Evolutionary conservation across 2,329 filamentous ascomycete genomes (phyloP).

Genomic region (Exophiala oligosperma): DNA sequence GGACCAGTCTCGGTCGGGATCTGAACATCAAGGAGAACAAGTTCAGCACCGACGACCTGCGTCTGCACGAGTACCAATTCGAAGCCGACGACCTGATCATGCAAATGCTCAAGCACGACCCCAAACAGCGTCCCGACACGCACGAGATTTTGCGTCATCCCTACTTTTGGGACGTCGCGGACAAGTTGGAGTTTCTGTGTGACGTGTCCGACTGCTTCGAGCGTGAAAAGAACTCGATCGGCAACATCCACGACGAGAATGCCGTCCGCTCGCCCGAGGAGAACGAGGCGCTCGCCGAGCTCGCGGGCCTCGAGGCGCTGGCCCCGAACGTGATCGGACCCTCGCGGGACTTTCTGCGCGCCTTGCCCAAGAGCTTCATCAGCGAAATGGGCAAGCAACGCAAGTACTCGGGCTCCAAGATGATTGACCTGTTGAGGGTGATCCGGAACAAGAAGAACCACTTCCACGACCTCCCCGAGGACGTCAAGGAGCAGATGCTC

Average conservation of each 20-base stretch:
- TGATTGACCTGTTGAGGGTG: conserved; percentile 85
- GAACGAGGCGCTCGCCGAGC: conserved; percentile 36
- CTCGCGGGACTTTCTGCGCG: conserved; percentile 70
- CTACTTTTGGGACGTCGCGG: conserved; percentile 93
- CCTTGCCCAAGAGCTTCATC: conserved; percentile 77
- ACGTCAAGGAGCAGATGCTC: conserved; percentile 68
- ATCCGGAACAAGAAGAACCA: conserved; percentile 96
- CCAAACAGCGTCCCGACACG: conserved; percentile 68
- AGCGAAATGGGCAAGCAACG: conserved; percentile 90
- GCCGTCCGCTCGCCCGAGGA: conserved; percentile 24
- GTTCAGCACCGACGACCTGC: conserved; percentile 68
- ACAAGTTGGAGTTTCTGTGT: conserved; percentile 87
- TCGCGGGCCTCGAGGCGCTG: conserved; percentile 53
- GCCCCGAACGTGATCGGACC: conserved; percentile 47
- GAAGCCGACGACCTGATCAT: conserved; percentile 86
- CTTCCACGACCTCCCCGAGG: conserved; percentile 91
- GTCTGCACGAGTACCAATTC: conserved; percentile 77
- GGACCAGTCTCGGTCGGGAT: conserved; percentile 84
- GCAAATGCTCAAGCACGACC: conserved; percentile 72
- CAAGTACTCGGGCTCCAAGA: conserved; percentile 82
- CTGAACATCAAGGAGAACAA: conserved; percentile 94
- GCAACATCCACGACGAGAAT: conserved; percentile 26
- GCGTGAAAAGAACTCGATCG: conserved; percentile 62
- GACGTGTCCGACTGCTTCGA: conserved; percentile 97
- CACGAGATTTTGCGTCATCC: conserved; percentile 84